Evolutionary conservation across 176 grass and related monocot species (phyloP).

Genomic region (Otatea glauca): DNA sequence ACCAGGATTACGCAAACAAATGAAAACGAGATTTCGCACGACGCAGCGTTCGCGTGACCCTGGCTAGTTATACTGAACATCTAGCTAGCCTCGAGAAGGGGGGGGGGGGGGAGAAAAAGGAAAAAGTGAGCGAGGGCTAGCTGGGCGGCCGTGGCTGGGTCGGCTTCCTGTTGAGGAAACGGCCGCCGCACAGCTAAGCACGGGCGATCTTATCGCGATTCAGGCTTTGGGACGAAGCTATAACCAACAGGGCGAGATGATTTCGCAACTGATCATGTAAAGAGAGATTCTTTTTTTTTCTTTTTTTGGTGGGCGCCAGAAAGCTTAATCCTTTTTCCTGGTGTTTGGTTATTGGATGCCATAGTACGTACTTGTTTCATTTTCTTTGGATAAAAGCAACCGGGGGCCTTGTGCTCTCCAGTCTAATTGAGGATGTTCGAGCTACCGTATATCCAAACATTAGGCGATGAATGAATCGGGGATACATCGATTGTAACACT

Average conservation of each 20-base stretch:
- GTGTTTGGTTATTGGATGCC: neutral
- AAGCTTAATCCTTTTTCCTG: conserved; percentile 2
- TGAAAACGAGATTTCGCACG: no score
- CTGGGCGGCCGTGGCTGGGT: neutral
- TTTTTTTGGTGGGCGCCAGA: neutral
- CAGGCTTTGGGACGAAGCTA: neutral
- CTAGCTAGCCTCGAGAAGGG: neutral
- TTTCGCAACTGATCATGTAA: neutral
- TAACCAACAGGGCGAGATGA: neutral
- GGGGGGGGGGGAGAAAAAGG: neutral
- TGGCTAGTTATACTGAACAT: neutral
- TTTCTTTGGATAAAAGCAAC: neutral
- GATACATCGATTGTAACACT: neutral
- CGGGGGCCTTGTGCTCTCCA: neutral
- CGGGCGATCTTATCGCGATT: conserved; percentile 1
- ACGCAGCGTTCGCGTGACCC: no score
- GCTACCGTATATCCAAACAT: neutral
- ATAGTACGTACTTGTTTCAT: neutral
- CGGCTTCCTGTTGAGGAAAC: neutral
- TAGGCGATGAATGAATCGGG: neutral
- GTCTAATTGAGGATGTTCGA: neutral
- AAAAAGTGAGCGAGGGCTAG: neutral
- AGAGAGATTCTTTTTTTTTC: neutral
- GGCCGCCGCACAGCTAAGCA: neutral
- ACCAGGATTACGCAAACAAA: no score